Conservation (phyloP, 2,329 filamentous ascomycete species). For the Periconia sp. region DNA sequence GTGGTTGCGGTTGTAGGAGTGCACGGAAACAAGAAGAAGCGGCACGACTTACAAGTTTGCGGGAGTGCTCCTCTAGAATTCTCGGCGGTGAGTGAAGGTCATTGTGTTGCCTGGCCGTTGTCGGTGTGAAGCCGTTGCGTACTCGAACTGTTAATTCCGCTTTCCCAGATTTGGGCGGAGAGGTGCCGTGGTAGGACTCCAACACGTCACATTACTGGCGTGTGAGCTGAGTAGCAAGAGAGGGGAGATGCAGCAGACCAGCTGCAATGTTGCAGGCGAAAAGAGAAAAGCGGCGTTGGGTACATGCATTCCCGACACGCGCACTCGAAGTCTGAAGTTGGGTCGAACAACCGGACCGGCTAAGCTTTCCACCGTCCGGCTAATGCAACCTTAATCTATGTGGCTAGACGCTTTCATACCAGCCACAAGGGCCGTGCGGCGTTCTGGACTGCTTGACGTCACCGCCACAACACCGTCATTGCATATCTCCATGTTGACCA, state of each 20-base stretch:
- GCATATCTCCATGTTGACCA: no score
- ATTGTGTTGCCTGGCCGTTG: constrained; percentile 28
- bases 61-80: constrained; percentile 15
- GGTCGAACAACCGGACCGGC: constrained; percentile 13
- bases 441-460: constrained; percentile 17
- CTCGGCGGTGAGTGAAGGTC: constrained; percentile 31
- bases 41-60: constrained; percentile 1
- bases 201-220: no score
- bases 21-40: background rate
- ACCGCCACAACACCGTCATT: constrained; percentile 14
- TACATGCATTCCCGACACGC: no score
- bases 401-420: constrained; percentile 19
- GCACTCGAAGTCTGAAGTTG: constrained; percentile 27
- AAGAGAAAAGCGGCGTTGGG: no score
- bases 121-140: constrained; percentile 20
- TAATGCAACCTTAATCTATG: constrained; percentile 31
- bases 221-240: no score
- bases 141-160: constrained; percentile 16
- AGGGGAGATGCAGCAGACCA: background rate
- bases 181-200: no score
- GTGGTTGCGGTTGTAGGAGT: background rate
- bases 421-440: constrained; percentile 16
- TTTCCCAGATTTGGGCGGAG: constrained; percentile 3
- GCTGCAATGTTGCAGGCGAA: background rate
- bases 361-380: constrained; percentile 11